Conservation (phyloP, 2,329 filamentous ascomycete genomes). For the Cryphonectria parasitica region DNA sequence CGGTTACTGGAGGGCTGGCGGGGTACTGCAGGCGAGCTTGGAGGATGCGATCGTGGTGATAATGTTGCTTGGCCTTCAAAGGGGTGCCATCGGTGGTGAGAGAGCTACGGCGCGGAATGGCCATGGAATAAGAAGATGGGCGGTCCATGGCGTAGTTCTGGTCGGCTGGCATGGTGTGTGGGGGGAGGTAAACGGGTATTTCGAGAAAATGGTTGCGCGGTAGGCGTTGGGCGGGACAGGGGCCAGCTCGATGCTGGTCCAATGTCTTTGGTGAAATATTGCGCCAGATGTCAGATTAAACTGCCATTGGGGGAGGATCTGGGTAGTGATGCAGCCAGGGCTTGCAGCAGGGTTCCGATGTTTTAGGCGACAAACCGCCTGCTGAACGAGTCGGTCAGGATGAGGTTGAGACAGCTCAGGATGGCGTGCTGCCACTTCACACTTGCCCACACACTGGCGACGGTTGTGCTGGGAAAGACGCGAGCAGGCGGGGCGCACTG, state of each 20-base stretch:
- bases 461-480: background rate
- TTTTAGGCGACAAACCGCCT: background rate
- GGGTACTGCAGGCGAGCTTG: slow-evolving; percentile 23
- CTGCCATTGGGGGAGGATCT: slow-evolving; percentile 25
- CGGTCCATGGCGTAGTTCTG: slow-evolving; percentile 24
- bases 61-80: slow-evolving; percentile 13
- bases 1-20: slow-evolving; percentile 32
- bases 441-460: slow-evolving; percentile 8
- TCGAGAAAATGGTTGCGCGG: slow-evolving; percentile 18
- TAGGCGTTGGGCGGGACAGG: slow-evolving; percentile 10
- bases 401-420: slow-evolving; percentile 26
- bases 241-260: slow-evolving; percentile 19
- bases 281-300: slow-evolving; percentile 21
- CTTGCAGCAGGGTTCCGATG: slow-evolving; percentile 8
- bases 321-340: slow-evolving; percentile 10
- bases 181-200: slow-evolving; percentile 7
- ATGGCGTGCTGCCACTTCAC: slow-evolving; percentile 24
- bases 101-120: slow-evolving; percentile 24
- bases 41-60: slow-evolving; percentile 13
- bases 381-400: background rate
- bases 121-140: slow-evolving; percentile 19
- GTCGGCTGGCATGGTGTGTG: background rate
- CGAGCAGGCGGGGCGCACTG: slow-evolving; percentile 6
- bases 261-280: slow-evolving; percentile 22
- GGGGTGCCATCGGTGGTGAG: slow-evolving; percentile 20